Evolutionary conservation across 2,329 filamentous ascomycete species (phyloP).

Genomic region (Sarocladium brachiariae): DNA sequence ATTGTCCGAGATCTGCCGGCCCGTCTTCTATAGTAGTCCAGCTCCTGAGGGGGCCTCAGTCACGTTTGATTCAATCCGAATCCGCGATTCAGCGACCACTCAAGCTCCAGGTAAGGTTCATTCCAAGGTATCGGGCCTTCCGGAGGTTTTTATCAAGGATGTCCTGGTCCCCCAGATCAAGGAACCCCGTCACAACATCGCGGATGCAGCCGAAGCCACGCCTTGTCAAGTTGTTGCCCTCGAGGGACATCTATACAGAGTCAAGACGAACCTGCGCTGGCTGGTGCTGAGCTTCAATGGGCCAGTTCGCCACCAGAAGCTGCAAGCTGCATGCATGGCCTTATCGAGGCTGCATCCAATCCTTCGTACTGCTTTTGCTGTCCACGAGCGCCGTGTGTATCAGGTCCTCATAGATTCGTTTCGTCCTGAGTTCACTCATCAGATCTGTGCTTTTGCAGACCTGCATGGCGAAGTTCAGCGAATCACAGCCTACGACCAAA

Average conservation of each 20-base stretch:
- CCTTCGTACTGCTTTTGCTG: constrained; percentile 47
- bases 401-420: constrained; percentile 40
- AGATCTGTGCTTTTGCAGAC: constrained; percentile 33
- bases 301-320: constrained; percentile 31
- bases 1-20: constrained; percentile 39
- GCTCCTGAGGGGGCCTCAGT: not conserved
- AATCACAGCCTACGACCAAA: constrained; percentile 34
- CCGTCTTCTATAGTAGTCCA: constrained; percentile 4
- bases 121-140: constrained; percentile 11
- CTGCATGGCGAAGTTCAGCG: constrained; percentile 28
- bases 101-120: not conserved
- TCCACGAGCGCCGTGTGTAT: constrained; percentile 38
- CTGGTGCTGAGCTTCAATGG: constrained; percentile 42
- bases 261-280: constrained; percentile 39
- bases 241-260: constrained; percentile 39
- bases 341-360: constrained; percentile 41
- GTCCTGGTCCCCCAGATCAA: constrained; percentile 36
- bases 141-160: constrained; percentile 32
- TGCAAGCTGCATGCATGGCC: constrained; percentile 39
- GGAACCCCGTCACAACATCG: constrained; percentile 33
- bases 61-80: not conserved
- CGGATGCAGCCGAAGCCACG: constrained; percentile 42
- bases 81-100: not conserved
- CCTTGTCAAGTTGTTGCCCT: constrained; percentile 40
- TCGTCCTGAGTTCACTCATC: constrained; percentile 35